Conservation (phyloP, 176 grass and related monocot genomes). For the Pontederia paniculata region DNA sequence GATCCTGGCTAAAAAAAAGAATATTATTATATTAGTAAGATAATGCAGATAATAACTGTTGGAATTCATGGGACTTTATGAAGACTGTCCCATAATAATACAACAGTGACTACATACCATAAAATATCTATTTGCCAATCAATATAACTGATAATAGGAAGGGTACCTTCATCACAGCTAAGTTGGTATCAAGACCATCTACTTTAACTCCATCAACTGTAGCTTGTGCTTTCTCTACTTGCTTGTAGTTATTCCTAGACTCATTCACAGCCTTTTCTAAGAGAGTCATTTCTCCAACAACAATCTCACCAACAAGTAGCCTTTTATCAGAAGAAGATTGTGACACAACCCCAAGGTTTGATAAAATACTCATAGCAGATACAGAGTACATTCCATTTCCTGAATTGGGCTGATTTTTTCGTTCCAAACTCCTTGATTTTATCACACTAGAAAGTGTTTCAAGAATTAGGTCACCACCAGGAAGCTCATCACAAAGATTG, state of each 20-base stretch:
- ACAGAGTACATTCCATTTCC: slow-evolving; percentile 57
- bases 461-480: slow-evolving; percentile 84
- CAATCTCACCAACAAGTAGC: slow-evolving; percentile 75
- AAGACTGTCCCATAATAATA: too few relatives aligned
- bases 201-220: slow-evolving; percentile 90
- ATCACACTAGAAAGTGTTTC: slow-evolving; percentile 63
- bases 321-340: slow-evolving; percentile 41
- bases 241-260: slow-evolving; percentile 79
- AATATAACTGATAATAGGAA: neutral
- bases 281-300: slow-evolving; percentile 71
- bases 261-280: slow-evolving; percentile 73
- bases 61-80: too few relatives aligned
- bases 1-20: too few relatives aligned
- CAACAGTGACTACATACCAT: too few relatives aligned
- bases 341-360: slow-evolving; percentile 67
- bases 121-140: too few relatives aligned
- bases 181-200: slow-evolving; percentile 90
- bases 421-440: slow-evolving; percentile 40
- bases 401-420: slow-evolving; percentile 26
- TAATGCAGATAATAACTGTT: too few relatives aligned
- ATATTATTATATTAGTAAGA: too few relatives aligned
- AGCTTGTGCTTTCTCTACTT: slow-evolving; percentile 75
- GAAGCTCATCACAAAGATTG: slow-evolving; percentile 89
- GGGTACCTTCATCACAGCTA: slow-evolving; percentile 94
- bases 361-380: slow-evolving; percentile 48